A percentile compares a stretch with the other conserved stretches of the same genome.
phyloP scores from a whole-genome alignment of 352 stramenopile genomes.

The Globisporangium spinosum region DNA sequence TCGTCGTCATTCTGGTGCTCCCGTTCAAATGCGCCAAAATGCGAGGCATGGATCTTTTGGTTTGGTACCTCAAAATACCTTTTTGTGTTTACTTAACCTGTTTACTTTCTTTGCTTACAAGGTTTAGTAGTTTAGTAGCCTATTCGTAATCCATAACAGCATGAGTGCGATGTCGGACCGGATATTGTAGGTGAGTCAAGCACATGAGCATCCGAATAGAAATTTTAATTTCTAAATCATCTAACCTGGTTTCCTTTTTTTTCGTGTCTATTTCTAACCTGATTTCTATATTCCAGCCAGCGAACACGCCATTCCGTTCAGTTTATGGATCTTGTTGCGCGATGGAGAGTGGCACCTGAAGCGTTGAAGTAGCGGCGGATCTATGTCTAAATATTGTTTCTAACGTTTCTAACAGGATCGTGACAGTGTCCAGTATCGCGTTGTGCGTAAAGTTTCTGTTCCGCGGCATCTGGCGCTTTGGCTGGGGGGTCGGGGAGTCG shows the following conservation, averaged over 20 bases:
- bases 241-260: not conserved
- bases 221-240: not conserved
- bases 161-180: too few species aligned
- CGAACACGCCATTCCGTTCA: not conserved
- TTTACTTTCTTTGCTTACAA: too few species aligned
- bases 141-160: too few species aligned
- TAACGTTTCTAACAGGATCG: not conserved
- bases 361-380: not conserved
- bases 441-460: constrained; percentile 8
- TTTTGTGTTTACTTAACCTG: not conserved
- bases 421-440: not conserved
- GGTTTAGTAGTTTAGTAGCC: too few species aligned
- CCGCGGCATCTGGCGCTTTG: constrained; percentile 5
- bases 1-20: constrained; percentile 1
- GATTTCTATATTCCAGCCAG: not conserved
- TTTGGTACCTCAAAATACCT: not conserved
- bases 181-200: not conserved
- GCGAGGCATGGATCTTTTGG: not conserved
- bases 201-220: not conserved
- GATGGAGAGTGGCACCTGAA: not conserved
- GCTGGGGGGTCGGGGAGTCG: not conserved
- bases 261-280: not conserved
- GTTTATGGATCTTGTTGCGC: not conserved
- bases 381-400: not conserved
- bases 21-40: constrained; percentile 3